These are phyloP conservation scores for Metschnikowia corniflorae DNA, from an alignment of 805 yeast genomes.

Conservation along the genomic window DNA sequence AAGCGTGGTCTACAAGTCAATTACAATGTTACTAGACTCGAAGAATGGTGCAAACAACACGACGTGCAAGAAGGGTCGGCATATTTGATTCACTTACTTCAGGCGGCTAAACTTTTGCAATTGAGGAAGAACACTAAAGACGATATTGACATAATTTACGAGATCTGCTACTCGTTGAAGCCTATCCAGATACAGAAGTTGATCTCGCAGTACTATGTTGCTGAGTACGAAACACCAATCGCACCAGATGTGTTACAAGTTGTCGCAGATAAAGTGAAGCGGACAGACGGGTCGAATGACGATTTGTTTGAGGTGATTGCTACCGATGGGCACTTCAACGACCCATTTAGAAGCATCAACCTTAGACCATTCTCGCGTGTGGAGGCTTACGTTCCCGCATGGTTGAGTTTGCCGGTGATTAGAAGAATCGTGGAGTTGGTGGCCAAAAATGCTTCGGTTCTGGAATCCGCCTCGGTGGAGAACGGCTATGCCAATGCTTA, in stretches of 20 bases:
- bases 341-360: slow-evolving; percentile 73
- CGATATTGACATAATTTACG: slow-evolving; percentile 89
- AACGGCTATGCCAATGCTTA: slow-evolving; percentile 1
- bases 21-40: slow-evolving; percentile 92
- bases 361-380: slow-evolving; percentile 76
- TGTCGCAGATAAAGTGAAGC: slow-evolving; percentile 76
- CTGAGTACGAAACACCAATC: slow-evolving; percentile 93
- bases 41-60: slow-evolving; percentile 97
- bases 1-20: slow-evolving; percentile 95
- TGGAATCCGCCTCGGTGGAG: slow-evolving; percentile 36
- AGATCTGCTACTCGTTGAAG: slow-evolving; percentile 88
- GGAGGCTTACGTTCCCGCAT: slow-evolving; percentile 92
- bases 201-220: slow-evolving; percentile 82
- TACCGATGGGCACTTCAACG: slow-evolving; percentile 72
- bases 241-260: slow-evolving; percentile 74
- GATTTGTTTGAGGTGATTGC: slow-evolving; percentile 71
- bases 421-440: slow-evolving; percentile 87
- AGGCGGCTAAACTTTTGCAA: slow-evolving; percentile 90
- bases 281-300: slow-evolving; percentile 47
- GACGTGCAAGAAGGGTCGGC: slow-evolving; percentile 84
- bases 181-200: slow-evolving; percentile 95
- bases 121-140: slow-evolving; percentile 83
- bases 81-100: slow-evolving; percentile 80
- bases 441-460: slow-evolving; percentile 75
- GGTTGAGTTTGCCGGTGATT: slow-evolving; percentile 84